Conservation (phyloP, 805 yeast species). For the Barnettozyma siamensis region DNA sequence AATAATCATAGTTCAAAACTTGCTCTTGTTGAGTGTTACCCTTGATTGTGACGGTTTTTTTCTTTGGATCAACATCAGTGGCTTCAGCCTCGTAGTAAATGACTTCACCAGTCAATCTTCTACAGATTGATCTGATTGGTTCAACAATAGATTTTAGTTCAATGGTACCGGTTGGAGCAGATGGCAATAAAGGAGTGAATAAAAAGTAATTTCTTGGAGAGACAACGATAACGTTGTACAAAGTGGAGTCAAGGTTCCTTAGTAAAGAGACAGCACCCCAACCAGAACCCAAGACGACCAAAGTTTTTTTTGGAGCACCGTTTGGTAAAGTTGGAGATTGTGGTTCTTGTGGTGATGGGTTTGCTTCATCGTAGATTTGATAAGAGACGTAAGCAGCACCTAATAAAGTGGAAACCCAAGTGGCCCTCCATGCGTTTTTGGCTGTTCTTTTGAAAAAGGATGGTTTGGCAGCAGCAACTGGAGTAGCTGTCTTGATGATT, state of each 20-base stretch:
- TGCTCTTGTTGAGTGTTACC: slow-evolving; percentile 33
- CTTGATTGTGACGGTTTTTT: slow-evolving; percentile 62
- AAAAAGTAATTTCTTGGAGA: slow-evolving; percentile 92
- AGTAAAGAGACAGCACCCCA: slow-evolving; percentile 92
- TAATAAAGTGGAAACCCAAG: slow-evolving; percentile 44
- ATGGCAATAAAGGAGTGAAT: slow-evolving; percentile 89
- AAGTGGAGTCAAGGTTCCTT: slow-evolving; percentile 77
- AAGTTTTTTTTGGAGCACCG: slow-evolving; percentile 36
- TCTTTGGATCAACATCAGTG: slow-evolving; percentile 71
- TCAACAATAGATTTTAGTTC: slow-evolving; percentile 89
- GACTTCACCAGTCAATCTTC: slow-evolving; percentile 71
- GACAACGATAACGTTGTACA: slow-evolving; percentile 82
- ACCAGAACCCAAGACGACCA: slow-evolving; percentile 78
- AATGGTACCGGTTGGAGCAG: slow-evolving; percentile 90
- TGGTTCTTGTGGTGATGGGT: slow-evolving; percentile 54
- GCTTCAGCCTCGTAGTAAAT: slow-evolving; percentile 88
- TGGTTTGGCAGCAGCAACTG: slow-evolving; percentile 10
- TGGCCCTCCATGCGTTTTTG: slow-evolving; percentile 36
- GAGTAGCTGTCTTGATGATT: slow-evolving; percentile 2
- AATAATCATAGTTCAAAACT: slow-evolving; percentile 66
- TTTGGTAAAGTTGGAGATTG: slow-evolving; percentile 50
- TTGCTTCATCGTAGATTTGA: slow-evolving; percentile 54
- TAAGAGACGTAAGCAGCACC: slow-evolving; percentile 57
- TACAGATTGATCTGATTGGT: slow-evolving; percentile 84
- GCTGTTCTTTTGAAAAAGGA: slow-evolving; percentile 22